phyloP scores from a whole-genome alignment of 257 asterid species.

The Haberlea rhodopensis region DNA sequence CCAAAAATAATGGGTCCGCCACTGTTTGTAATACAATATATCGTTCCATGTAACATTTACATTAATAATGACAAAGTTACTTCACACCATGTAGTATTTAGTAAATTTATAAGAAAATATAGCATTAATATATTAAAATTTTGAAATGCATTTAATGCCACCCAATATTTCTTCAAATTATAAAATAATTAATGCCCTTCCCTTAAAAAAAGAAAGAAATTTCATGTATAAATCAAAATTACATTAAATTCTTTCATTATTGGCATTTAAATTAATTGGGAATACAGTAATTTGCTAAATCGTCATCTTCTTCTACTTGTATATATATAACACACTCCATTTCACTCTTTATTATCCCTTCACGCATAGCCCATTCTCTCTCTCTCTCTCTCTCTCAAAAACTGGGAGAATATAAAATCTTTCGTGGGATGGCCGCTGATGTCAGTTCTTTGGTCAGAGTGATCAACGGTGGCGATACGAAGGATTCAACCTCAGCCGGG shows the following conservation, averaged over 20 bases:
- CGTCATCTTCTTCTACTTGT: constrained; percentile 15
- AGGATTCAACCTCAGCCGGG: constrained; percentile 33
- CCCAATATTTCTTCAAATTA: background rate
- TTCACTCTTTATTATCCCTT: background rate
- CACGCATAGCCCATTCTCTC: background rate
- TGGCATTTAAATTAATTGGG: constrained; percentile 15
- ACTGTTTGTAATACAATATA: too few species aligned
- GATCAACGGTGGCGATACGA: constrained; percentile 50
- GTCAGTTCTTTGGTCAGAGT: constrained; percentile 52
- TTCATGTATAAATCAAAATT: constrained; percentile 23
- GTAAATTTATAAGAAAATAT: too few species aligned
- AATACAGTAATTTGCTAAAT: constrained; percentile 23
- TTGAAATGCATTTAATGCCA: background rate
- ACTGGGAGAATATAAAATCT: constrained; percentile 2
- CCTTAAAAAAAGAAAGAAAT: constrained; percentile 1
- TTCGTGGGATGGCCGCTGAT: constrained; percentile 61
- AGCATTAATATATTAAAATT: too few species aligned
- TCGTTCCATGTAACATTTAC: too few species aligned
- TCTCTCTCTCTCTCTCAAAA: background rate
- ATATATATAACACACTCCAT: constrained; percentile 11
- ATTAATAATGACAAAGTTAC: too few species aligned
- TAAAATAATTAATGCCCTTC: background rate
- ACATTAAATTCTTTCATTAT: constrained; percentile 31
- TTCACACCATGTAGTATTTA: too few species aligned
- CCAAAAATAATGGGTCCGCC: too few species aligned